phyloP scores from a whole-genome alignment of 179 eudicot genomes.

The Amaranthus tricolor region DNA sequence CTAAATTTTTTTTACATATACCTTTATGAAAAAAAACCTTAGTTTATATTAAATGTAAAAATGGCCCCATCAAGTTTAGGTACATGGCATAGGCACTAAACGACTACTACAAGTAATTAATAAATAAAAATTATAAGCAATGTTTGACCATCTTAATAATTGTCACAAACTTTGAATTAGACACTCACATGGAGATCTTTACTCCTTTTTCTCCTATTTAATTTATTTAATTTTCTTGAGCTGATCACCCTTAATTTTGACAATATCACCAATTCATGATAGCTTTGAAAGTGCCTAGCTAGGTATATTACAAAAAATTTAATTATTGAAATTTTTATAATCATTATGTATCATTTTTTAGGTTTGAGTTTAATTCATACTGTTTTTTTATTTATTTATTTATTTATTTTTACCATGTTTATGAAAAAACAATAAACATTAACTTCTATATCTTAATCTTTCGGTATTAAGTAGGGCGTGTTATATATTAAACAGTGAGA shows the following conservation, averaged over 20 bases:
- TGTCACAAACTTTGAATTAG: constrained; percentile 3
- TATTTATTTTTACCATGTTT: no score
- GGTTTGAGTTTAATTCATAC: no score
- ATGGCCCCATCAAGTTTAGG: constrained; percentile 10
- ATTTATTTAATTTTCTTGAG: neutral
- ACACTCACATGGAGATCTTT: neutral
- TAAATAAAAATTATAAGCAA: neutral
- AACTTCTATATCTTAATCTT: no score
- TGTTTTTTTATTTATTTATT: no score
- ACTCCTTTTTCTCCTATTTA: neutral
- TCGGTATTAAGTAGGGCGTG: no score
- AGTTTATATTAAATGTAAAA: constrained; percentile 5
- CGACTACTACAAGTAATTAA: neutral
- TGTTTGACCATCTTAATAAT: constrained; percentile 22
- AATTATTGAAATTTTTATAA: neutral
- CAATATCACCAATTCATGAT: constrained; percentile 14
- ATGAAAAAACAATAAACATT: no score
- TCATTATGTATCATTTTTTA: neutral
- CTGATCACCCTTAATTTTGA: constrained; percentile 17
- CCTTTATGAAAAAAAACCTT: neutral
- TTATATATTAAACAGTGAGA: no score
- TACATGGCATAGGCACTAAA: neutral
- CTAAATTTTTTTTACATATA: no score
- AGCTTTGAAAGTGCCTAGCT: constrained; percentile 14
- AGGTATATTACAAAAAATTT: neutral